Conservation (phyloP, 495 filamentous ascomycete genomes). For the Corynascus novoguineensis region DNA sequence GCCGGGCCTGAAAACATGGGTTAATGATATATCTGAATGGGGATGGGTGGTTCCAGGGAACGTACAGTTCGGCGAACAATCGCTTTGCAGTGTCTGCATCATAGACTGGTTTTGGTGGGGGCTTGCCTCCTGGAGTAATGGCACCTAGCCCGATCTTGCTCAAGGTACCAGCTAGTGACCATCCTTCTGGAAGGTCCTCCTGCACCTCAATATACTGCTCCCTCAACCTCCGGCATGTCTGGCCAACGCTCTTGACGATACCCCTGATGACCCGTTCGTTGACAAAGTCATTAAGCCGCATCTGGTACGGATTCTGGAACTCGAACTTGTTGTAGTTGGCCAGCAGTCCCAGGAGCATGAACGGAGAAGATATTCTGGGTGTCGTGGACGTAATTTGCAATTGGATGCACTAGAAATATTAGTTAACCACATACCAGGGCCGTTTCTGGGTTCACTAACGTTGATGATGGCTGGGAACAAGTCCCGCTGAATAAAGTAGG, state of each 20-base stretch:
- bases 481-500: conserved; percentile 93
- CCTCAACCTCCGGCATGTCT: conserved; percentile 58
- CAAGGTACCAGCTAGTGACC: conserved; percentile 74
- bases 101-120: conserved; percentile 51
- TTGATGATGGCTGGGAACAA: conserved; percentile 93
- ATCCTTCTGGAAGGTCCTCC: conserved; percentile 87
- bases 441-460: conserved; percentile 43
- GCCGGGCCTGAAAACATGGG: conserved; percentile 57
- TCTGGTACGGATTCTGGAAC: conserved; percentile 92
- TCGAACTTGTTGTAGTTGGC: conserved; percentile 99
- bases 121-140: conserved; percentile 62
- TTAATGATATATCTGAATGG: background rate
- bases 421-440: background rate
- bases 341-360: conserved; percentile 79
- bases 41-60: background rate
- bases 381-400: conserved; percentile 65
- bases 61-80: conserved; percentile 60
- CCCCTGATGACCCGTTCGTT: conserved; percentile 83
- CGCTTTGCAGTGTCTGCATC: conserved; percentile 70
- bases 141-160: conserved; percentile 78
- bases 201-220: conserved; percentile 81
- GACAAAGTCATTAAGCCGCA: conserved; percentile 95
- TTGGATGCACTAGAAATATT: conserved; percentile 56
- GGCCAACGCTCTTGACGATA: conserved; percentile 68
- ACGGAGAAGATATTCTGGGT: conserved; percentile 61